A percentile compares a stretch with the other conserved stretches of the same genome.
phyloP scores from a whole-genome alignment of 1,284 basidiomycete species.

The Cutaneotrichosporon dermatis region DNA sequence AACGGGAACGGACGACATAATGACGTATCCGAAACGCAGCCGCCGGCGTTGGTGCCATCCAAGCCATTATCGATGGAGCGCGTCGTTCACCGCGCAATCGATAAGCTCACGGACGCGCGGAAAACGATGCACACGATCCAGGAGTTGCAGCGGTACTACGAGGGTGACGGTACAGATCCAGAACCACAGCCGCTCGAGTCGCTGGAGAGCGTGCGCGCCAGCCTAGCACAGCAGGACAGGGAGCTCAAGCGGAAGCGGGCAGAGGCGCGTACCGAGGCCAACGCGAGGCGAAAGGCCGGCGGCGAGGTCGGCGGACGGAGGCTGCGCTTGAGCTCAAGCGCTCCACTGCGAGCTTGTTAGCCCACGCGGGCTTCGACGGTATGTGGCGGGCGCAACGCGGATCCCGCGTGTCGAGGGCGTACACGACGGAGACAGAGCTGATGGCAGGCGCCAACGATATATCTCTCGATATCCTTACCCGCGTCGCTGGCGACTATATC shows the following conservation, averaged over 20 bases:
- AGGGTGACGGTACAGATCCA: conserved; percentile 35
- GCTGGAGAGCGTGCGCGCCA: conserved; percentile 21
- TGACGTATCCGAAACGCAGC: background rate
- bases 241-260: conserved; percentile 16
- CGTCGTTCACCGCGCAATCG: conserved; percentile 31
- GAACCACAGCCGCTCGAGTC: conserved; percentile 26
- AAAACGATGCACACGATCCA: conserved; percentile 31
- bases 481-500: conserved; percentile 75
- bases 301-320: conserved; percentile 42
- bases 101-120: conserved; percentile 32
- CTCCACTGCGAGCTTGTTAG: conserved; percentile 62
- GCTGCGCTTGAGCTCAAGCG: conserved; percentile 38
- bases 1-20: background rate
- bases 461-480: conserved; percentile 73
- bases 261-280: conserved; percentile 22
- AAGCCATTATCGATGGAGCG: conserved; percentile 33
- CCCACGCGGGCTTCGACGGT: conserved; percentile 89
- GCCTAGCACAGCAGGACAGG: conserved; percentile 19
- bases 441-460: conserved; percentile 53
- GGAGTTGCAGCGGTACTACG: conserved; percentile 37
- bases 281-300: conserved; percentile 27
- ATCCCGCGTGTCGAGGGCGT: too few relatives aligned
- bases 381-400: conserved; percentile 23
- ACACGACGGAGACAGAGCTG: background rate
- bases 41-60: conserved; percentile 22